These are phyloP conservation scores for Calonectria montana DNA, from an alignment of 2,329 filamentous ascomycete genomes.

Conservation along the genomic window DNA sequence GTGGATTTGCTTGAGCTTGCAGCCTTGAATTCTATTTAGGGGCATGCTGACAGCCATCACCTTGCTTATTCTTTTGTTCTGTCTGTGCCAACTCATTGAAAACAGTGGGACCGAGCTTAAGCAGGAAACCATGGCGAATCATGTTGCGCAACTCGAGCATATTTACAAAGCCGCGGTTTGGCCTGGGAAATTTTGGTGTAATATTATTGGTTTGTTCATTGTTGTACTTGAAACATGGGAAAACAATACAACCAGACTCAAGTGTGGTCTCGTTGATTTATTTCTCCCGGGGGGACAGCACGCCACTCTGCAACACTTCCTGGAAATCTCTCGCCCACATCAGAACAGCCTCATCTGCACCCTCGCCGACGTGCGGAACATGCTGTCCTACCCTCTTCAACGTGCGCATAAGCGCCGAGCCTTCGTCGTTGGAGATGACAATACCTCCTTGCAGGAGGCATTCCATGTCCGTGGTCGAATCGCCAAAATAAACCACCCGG, in stretches of 20 bases:
- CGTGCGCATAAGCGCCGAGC: conserved; percentile 49
- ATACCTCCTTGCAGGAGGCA: conserved; percentile 62
- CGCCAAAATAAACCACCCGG: conserved; percentile 65
- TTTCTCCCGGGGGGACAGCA: conserved; percentile 32
- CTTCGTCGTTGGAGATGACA: conserved; percentile 55
- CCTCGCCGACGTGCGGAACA: conserved; percentile 51
- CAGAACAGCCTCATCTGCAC: conserved; percentile 33
- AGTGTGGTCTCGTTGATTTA: neutral
- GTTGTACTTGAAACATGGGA: neutral
- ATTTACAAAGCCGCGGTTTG: neutral
- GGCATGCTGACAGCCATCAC: neutral
- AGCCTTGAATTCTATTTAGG: neutral
- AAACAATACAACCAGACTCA: neutral
- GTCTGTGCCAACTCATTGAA: neutral
- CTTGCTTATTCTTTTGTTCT: neutral
- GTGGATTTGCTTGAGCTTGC: neutral
- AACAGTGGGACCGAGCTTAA: neutral
- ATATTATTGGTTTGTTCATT: neutral
- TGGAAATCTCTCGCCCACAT: conserved; percentile 58
- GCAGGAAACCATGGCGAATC: neutral
- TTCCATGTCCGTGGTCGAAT: conserved; percentile 67
- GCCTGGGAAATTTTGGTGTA: neutral
- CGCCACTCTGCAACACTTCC: conserved; percentile 51
- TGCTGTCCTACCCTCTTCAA: conserved; percentile 51
- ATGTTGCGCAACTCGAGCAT: neutral